Percentiles rank a stretch among this genome's conserved stretches.
phyloP scores from a whole-genome alignment of 495 filamentous ascomycete species.

The Immersiella caudata region DNA sequence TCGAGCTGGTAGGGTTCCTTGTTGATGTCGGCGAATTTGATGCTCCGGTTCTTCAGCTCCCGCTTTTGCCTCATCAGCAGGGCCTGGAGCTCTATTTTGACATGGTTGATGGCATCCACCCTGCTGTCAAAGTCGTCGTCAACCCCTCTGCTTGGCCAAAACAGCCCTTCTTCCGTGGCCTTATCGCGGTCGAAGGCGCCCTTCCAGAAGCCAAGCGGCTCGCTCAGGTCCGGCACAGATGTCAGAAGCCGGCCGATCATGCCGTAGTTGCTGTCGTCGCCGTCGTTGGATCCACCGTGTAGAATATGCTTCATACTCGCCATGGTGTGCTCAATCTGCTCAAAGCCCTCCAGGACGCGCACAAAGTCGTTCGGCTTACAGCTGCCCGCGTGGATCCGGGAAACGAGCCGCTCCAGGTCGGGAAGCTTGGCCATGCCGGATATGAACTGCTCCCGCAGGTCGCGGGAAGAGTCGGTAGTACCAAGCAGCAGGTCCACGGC shows the following conservation, averaged over 20 bases:
- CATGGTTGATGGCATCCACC: constrained; percentile 70
- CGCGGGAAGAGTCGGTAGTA: constrained; percentile 74
- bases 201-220: constrained; percentile 79
- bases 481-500: constrained; percentile 80
- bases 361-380: constrained; percentile 92
- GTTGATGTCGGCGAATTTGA: constrained; percentile 85
- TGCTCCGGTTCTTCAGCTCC: constrained; percentile 65
- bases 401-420: constrained; percentile 92
- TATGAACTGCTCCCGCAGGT: constrained; percentile 78
- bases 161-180: constrained; percentile 68
- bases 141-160: constrained; percentile 86
- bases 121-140: constrained; percentile 92
- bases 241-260: constrained; percentile 81
- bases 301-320: constrained; percentile 23
- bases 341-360: constrained; percentile 93
- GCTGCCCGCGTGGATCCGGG: constrained; percentile 86
- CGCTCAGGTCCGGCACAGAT: constrained; percentile 80
- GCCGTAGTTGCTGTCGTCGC: constrained; percentile 66
- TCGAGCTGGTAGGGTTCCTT: constrained; percentile 98
- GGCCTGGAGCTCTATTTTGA: constrained; percentile 70
- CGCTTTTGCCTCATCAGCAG: constrained; percentile 71
- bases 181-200: constrained; percentile 85
- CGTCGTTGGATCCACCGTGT: too few relatives aligned
- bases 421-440: constrained; percentile 88
- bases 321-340: constrained; percentile 93